These are phyloP conservation scores for Torrubiella hemipterigena DNA, from an alignment of 2,329 filamentous ascomycete species.

Conservation along the genomic window DNA sequence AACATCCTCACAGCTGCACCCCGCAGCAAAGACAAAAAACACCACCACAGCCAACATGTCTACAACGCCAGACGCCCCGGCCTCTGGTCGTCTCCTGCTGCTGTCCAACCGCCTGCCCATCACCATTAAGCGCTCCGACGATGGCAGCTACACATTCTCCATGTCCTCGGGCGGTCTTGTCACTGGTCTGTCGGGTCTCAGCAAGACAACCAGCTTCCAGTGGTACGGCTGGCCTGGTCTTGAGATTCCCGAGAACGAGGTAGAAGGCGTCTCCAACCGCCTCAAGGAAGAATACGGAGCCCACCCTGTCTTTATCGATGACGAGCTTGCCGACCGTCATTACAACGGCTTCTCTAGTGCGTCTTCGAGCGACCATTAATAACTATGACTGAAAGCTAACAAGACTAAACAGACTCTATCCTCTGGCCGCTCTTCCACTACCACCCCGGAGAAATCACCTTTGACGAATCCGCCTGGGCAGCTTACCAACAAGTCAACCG, in stretches of 20 bases:
- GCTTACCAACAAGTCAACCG: conserved; percentile 90
- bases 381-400: not conserved
- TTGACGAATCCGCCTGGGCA: conserved; percentile 88
- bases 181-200: conserved; percentile 80
- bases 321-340: conserved; percentile 86
- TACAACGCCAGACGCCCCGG: conserved; percentile 19
- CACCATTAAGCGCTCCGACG: conserved; percentile 86
- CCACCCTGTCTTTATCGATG: conserved; percentile 83
- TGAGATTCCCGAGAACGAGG: conserved; percentile 78
- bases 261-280: conserved; percentile 59
- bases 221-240: conserved; percentile 98
- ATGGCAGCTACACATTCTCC: conserved; percentile 84
- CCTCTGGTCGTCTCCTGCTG: conserved; percentile 54
- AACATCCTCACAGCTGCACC: not conserved
- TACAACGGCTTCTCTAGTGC: conserved; percentile 97
- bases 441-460: conserved; percentile 95
- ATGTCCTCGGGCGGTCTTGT: conserved; percentile 97
- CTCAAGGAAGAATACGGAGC: conserved; percentile 82
- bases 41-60: conserved; percentile 18
- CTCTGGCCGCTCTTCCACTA: conserved; percentile 99
- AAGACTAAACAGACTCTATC: conserved; percentile 60
- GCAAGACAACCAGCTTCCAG: conserved; percentile 87
- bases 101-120: conserved; percentile 93
- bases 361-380: conserved; percentile 15
- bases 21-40: not conserved